These are phyloP conservation scores for Dendrobium officinale DNA, from an alignment of 106 monocot species.

Conservation along the genomic window DNA sequence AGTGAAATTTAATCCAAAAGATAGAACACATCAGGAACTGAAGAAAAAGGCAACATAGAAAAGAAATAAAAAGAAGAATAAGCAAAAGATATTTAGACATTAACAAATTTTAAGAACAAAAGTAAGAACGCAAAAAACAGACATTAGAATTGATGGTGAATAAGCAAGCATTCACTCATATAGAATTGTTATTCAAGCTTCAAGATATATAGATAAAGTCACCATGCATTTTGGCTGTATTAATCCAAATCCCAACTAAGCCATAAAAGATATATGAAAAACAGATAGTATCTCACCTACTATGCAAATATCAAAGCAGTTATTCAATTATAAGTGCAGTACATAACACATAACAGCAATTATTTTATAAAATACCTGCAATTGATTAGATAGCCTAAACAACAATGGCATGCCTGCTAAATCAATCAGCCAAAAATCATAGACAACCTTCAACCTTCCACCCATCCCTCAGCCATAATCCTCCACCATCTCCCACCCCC, in stretches of 20 bases:
- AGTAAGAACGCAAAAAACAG: neutral
- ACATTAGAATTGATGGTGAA: neutral
- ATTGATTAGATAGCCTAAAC: neutral
- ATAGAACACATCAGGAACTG: neutral
- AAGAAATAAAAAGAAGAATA: neutral
- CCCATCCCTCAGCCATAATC: no score
- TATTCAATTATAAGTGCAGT: neutral
- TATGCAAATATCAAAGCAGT: neutral
- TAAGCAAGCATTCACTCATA: neutral
- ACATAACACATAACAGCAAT: neutral
- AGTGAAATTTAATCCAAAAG: no score
- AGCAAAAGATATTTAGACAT: neutral
- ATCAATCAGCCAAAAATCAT: neutral
- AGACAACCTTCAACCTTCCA: neutral
- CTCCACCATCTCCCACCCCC: no score
- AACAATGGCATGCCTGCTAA: neutral
- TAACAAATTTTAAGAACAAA: neutral
- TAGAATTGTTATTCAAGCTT: neutral
- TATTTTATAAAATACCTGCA: neutral
- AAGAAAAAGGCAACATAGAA: neutral
- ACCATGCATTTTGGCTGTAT: neutral
- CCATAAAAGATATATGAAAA: neutral
- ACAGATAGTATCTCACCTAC: neutral
- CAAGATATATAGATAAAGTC: neutral
- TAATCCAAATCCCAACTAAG: neutral